Conservation (phyloP, 345 rosid genomes). For the Pseudoturritis turrita region DNA sequence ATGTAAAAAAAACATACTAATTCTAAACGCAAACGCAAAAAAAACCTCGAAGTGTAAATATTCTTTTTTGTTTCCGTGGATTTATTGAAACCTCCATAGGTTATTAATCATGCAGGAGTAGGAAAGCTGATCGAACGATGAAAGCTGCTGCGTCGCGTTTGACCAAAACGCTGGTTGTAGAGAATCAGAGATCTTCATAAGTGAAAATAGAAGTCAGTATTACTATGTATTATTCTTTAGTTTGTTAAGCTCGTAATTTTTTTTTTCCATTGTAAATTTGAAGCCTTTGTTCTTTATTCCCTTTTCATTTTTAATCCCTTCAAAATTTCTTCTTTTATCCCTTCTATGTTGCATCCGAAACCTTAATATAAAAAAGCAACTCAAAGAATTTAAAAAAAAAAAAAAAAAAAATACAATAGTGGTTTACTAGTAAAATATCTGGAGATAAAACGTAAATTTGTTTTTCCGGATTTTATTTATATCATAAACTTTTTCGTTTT, state of each 20-base stretch:
- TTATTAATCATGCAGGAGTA: constrained; percentile 33
- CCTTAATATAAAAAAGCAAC: background rate
- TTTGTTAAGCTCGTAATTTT: constrained; percentile 11
- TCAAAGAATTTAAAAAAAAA: too few species aligned
- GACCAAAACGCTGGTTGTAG: constrained; percentile 13
- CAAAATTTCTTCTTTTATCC: background rate
- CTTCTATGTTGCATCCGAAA: too few species aligned
- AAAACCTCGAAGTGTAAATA: background rate
- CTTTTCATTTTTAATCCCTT: background rate
- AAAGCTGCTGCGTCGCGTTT: background rate
- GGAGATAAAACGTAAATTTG: too few species aligned
- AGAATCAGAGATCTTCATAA: background rate
- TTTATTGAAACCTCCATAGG: constrained; percentile 30
- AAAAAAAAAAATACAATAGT: too few species aligned
- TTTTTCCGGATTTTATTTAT: too few species aligned
- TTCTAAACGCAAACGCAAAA: background rate
- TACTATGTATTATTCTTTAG: constrained; percentile 22
- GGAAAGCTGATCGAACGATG: constrained; percentile 33
- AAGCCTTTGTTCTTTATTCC: background rate
- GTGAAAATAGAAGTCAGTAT: constrained; percentile 20
- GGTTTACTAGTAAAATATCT: too few species aligned
- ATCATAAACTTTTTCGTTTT: too few species aligned
- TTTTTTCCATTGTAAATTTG: constrained; percentile 24
- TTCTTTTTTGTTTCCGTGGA: background rate
- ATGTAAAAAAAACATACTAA: background rate